phyloP scores from a whole-genome alignment of 192 early-diverging fungal genomes.

The Coemansia sp. region DNA sequence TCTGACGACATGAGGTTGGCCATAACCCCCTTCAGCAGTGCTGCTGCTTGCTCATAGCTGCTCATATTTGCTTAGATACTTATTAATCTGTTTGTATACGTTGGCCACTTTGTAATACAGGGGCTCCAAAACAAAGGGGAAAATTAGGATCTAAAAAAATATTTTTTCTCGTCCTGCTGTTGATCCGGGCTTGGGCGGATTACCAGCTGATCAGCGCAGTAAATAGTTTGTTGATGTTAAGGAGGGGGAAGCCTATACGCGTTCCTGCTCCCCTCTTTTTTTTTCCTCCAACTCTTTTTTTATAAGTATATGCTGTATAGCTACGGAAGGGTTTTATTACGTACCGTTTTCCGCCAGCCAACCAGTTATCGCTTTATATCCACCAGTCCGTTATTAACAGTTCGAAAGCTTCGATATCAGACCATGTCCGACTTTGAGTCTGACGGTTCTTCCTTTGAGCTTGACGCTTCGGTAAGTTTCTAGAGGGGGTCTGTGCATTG shows the following conservation, averaged over 20 bases:
- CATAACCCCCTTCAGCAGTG: conserved; percentile 45
- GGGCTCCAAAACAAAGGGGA: too few relatives aligned
- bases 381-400: conserved; percentile 5
- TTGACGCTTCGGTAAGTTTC: conserved; percentile 18
- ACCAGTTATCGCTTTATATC: not conserved
- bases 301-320: conserved; percentile 2
- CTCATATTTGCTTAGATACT: conserved; percentile 24
- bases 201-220: conserved; percentile 3
- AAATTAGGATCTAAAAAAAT: too few relatives aligned
- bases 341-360: too few relatives aligned
- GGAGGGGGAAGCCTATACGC: not conserved
- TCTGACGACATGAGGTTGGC: conserved; percentile 55
- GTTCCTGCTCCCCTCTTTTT: not conserved
- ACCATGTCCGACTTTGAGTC: conserved; percentile 49
- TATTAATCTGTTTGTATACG: too few relatives aligned
- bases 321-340: not conserved
- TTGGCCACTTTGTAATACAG: too few relatives aligned
- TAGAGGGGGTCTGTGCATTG: not conserved
- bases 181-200: too few relatives aligned
- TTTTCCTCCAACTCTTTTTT: not conserved
- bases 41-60: conserved; percentile 37
- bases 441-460: conserved; percentile 38
- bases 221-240: not conserved
- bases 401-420: not conserved
- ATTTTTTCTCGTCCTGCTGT: too few relatives aligned